Conservation (phyloP, 371 early-diverging fungal species). For the Rhizopus microsporus region DNA sequence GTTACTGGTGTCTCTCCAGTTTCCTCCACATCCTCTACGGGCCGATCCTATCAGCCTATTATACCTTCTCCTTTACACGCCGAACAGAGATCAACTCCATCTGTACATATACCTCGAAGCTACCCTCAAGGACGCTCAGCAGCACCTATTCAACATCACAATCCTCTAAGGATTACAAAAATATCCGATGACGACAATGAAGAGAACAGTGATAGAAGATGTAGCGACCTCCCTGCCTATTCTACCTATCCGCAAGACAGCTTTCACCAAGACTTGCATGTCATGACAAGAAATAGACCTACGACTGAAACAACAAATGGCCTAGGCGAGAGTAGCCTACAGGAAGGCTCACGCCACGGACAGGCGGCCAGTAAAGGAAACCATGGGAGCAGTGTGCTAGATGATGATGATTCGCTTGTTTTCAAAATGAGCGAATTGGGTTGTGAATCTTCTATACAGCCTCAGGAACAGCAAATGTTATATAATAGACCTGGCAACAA, state of each 20-base stretch:
- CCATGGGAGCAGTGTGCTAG: conserved; percentile 17
- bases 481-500: conserved; percentile 6
- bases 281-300: background rate
- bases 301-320: background rate
- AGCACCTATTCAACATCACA: conserved; percentile 3
- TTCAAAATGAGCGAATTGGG: conserved; percentile 57
- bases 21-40: conserved; percentile 29
- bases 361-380: background rate
- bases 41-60: conserved; percentile 28
- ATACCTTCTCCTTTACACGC: conserved; percentile 28
- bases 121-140: conserved; percentile 17
- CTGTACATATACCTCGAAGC: conserved; percentile 30
- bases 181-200: conserved; percentile 3
- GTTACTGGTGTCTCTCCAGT: conserved; percentile 13
- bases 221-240: conserved; percentile 18
- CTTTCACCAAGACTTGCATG: conserved; percentile 11
- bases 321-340: background rate
- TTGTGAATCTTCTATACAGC: conserved; percentile 17
- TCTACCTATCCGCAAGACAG: conserved; percentile 30
- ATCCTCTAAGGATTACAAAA: conserved; percentile 6
- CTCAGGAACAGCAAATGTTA: conserved; percentile 8
- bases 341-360: background rate
- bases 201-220: background rate
- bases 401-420: conserved; percentile 56
- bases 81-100: conserved; percentile 19